Evolutionary conservation across 164 flowering plant species (phyloP).

Genomic region (Berberis thunbergii): DNA sequence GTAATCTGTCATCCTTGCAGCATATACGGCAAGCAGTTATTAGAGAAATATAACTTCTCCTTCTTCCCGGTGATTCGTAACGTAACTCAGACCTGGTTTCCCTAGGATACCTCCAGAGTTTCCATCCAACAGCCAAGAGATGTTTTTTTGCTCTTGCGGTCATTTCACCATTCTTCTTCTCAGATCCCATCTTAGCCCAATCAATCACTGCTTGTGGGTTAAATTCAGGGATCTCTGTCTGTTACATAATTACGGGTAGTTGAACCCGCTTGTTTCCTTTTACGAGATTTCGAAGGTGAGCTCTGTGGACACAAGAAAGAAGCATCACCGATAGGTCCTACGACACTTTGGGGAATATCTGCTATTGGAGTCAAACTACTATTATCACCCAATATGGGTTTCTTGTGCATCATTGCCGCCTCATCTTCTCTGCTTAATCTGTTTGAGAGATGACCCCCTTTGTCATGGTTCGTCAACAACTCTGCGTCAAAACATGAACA

Average conservation of each 20-base stretch:
- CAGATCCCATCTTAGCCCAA: constrained; percentile 13
- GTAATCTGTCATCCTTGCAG: constrained; percentile 16
- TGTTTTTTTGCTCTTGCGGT: constrained; percentile 22
- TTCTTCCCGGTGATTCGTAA: constrained; percentile 34
- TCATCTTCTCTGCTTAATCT: too few relatives aligned
- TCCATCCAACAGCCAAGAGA: constrained; percentile 57
- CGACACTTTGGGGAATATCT: too few relatives aligned
- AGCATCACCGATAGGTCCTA: too few relatives aligned
- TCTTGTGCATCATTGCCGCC: too few relatives aligned
- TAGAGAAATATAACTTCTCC: constrained; percentile 35
- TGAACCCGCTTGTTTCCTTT: neutral
- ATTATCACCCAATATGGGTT: too few relatives aligned
- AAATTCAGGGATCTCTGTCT: constrained; percentile 25
- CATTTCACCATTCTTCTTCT: neutral
- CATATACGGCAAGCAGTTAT: constrained; percentile 37
- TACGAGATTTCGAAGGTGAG: too few relatives aligned
- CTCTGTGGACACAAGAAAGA: too few relatives aligned
- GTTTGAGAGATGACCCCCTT: too few relatives aligned
- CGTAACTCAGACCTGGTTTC: constrained; percentile 17
- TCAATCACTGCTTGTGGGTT: constrained; percentile 46
- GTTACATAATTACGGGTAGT: constrained; percentile 5
- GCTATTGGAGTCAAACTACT: too few relatives aligned
- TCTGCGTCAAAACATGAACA: too few relatives aligned
- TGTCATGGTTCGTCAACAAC: too few relatives aligned
- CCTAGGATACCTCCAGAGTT: neutral